phyloP scores from a whole-genome alignment of 78 protist genomes.

The Dictyostelium discoideum region dicty_2.7 NC_007089.4:1540001-1540500 shows the following conservation, averaged over 20 bases:
- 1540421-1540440: slow-evolving; percentile 7
- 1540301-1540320: slow-evolving; percentile 45
- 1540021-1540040: slow-evolving; percentile 19
- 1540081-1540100: slow-evolving; percentile 28
- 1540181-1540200: too few species aligned
- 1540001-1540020: slow-evolving; percentile 73
- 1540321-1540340: slow-evolving; percentile 70
- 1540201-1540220: background rate
- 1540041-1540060: slow-evolving; percentile 74
- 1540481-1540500: slow-evolving; percentile 62
- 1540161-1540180: background rate
- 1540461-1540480: slow-evolving; percentile 33
- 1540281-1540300: slow-evolving; percentile 50
- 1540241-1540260: background rate
- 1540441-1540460: background rate
- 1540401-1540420: slow-evolving; percentile 22
- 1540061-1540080: slow-evolving; percentile 72
- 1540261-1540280: slow-evolving; percentile 4
- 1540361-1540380: slow-evolving; percentile 63
- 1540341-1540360: slow-evolving; percentile 67
- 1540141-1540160: background rate
- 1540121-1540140: background rate
- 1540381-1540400: slow-evolving; percentile 81
- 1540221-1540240: slow-evolving; percentile 51
- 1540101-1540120: background rate